Evolutionary conservation across 1,284 basidiomycete genomes (phyloP), one percentile per base, ranked within the genome.

Genomic region (Fomitopsis pinicola): DNA sequence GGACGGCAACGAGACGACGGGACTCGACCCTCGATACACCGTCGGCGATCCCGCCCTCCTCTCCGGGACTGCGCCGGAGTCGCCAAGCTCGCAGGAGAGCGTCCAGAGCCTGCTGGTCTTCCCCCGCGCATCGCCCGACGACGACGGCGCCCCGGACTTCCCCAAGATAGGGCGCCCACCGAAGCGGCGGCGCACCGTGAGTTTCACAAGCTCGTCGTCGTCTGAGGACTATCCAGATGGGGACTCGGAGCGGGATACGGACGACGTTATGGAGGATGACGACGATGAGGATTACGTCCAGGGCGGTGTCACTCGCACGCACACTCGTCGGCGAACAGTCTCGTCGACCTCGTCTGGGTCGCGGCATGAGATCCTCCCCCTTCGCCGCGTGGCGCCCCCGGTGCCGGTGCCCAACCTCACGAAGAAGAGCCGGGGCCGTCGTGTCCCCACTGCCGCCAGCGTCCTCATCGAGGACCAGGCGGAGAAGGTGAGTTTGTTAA

Each of bases 381-480:
- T 42, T 6, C 66, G 71, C 35, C 70, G 69, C 44, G 64, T 73
- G 52, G 66, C 83, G 36, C 75, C 85, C 22, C 90, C 91, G 28
- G 78, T 89, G 17, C 87, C 87, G 14, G 82, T 90, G 3, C 87
- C 87, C 9, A 85, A 89, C 68, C 76, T 91, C 40, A 90, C 85
- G 26, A 90, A 90, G 75, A 89, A 89, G 74, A 85, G 83, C 60
- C 79, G 88, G 9, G 88, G 88, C 10, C 78, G 88, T 8, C 76
- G 85, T 14, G 88, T 91, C 35, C 88, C 88, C 10, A 89, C 88
- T 3, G 77, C 68, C n/a, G 70, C 75, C 40, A 71, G 72, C 56
- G 64, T 85, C 69, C 68, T 80, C 68, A 61, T 70, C 71, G 65
- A 73, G 62, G 77, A 78, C 57, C 71, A 72, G 42, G 62, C 68